These are phyloP conservation scores for Neurospora africana DNA, from an alignment of 495 filamentous ascomycete genomes.

Conservation along the genomic window DNA sequence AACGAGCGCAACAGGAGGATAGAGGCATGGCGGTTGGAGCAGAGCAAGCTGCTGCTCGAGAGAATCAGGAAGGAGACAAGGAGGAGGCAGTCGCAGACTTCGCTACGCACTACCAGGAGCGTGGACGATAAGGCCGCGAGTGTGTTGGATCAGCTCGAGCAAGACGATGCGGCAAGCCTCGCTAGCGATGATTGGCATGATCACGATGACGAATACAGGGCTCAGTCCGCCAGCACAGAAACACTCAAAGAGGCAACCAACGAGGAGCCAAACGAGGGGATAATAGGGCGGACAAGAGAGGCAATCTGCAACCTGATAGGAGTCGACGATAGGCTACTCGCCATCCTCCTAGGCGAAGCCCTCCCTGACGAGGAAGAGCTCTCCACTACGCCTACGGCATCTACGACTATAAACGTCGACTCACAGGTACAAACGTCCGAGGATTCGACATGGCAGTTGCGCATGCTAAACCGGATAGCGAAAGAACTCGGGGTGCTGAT, in stretches of 20 bases:
- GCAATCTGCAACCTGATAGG: conserved; percentile 85
- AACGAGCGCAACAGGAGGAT: conserved; percentile 69
- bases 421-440: conserved; percentile 19
- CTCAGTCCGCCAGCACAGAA: background rate
- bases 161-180: conserved; percentile 23
- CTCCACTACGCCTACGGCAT: conserved; percentile 31
- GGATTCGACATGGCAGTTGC: conserved; percentile 59
- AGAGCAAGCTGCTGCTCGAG: conserved; percentile 71
- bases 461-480: conserved; percentile 71
- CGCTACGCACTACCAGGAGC: conserved; percentile 7
- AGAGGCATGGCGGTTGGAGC: conserved; percentile 85
- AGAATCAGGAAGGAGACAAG: conserved; percentile 82
- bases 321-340: conserved; percentile 75
- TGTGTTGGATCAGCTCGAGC: conserved; percentile 13
- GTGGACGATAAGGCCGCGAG: conserved; percentile 13
- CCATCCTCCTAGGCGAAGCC: conserved; percentile 77
- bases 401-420: conserved; percentile 14
- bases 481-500: conserved; percentile 77
- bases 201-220: conserved; percentile 17
- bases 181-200: conserved; percentile 30
- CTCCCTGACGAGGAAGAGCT: conserved; percentile 49
- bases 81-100: conserved; percentile 39
- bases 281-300: conserved; percentile 69
- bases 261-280: conserved; percentile 41
- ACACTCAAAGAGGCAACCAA: conserved; percentile 14